Evolutionary conservation across 192 early-diverging fungal species (phyloP).

Genomic region (Linnemannia hyalina): DNA sequence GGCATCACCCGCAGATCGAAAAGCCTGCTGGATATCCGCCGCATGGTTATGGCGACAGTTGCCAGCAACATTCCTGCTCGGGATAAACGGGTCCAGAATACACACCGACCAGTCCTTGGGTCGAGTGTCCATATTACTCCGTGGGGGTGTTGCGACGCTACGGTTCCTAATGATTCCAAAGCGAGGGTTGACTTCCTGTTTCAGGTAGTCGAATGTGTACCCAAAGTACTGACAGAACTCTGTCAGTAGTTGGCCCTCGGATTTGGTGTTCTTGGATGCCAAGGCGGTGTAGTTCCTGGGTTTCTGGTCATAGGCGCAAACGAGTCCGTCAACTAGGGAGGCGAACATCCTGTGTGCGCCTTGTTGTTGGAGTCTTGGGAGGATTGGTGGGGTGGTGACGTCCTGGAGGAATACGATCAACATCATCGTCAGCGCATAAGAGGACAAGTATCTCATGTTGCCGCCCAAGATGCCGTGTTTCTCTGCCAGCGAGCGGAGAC

Average conservation of each 20-base stretch:
- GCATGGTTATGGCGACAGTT: background rate
- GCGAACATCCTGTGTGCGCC: background rate
- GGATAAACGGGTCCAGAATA: constrained; percentile 14
- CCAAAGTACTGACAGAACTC: background rate
- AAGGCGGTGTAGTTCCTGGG: background rate
- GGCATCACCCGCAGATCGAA: background rate
- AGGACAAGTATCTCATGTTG: background rate
- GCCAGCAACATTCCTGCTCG: constrained; percentile 10
- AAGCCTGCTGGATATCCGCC: background rate
- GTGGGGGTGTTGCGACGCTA: background rate
- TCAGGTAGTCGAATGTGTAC: background rate
- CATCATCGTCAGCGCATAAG: constrained; percentile 13
- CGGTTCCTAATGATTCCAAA: background rate
- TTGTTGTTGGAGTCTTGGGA: constrained; percentile 9
- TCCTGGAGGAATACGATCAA: constrained; percentile 15
- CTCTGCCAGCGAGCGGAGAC: background rate
- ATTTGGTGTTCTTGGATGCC: background rate
- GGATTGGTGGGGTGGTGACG: background rate
- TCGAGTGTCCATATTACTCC: background rate
- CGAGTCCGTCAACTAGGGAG: background rate
- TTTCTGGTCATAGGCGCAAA: constrained; percentile 9
- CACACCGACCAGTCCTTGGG: background rate
- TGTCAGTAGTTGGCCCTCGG: background rate
- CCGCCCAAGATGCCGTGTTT: background rate
- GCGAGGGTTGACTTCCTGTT: background rate